Conservation (phyloP, 768 basidiomycete species). For the Rhizopogon salebrosus region DNA sequence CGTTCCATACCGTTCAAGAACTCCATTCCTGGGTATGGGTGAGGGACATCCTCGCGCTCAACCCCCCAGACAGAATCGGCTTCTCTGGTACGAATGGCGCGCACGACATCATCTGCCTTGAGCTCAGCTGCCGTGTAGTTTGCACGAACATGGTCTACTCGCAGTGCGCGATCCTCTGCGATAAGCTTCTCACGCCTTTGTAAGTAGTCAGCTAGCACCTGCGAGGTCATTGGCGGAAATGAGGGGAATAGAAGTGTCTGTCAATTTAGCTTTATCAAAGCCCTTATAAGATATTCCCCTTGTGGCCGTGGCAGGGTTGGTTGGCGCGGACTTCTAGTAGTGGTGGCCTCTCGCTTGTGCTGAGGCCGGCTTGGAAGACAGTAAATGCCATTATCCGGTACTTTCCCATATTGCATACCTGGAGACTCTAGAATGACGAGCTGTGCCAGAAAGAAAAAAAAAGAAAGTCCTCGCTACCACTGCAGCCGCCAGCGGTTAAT, state of each 20-base stretch:
- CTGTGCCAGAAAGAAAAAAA: too few species aligned
- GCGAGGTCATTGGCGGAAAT: neutral
- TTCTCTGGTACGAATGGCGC: slow-evolving; percentile 49
- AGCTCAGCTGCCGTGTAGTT: slow-evolving; percentile 35
- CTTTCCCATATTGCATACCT: too few species aligned
- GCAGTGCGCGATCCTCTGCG: slow-evolving; percentile 42
- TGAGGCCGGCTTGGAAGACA: too few species aligned
- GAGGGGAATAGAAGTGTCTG: too few species aligned
- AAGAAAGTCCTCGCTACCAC: too few species aligned
- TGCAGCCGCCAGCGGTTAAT: too few species aligned
- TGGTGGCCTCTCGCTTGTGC: too few species aligned
- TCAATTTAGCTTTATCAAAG: neutral
- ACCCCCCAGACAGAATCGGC: slow-evolving; percentile 50
- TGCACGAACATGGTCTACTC: slow-evolving; percentile 35
- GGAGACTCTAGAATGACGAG: too few species aligned
- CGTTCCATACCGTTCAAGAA: slow-evolving; percentile 54
- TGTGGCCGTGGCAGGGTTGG: too few species aligned
- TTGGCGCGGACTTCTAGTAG: too few species aligned
- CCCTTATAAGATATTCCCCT: neutral
- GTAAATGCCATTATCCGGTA: too few species aligned
- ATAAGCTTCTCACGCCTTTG: slow-evolving; percentile 24
- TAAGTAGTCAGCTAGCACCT: slow-evolving; percentile 7
- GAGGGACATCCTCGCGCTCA: slow-evolving; percentile 46
- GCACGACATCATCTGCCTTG: slow-evolving; percentile 51
- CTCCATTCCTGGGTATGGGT: slow-evolving; percentile 72